A percentile compares a stretch with the other conserved stretches of the same genome.
These are phyloP conservation scores for Tetrapisispora arboricola DNA, from an alignment of 805 yeast species.

Conservation along the genomic window DNA sequence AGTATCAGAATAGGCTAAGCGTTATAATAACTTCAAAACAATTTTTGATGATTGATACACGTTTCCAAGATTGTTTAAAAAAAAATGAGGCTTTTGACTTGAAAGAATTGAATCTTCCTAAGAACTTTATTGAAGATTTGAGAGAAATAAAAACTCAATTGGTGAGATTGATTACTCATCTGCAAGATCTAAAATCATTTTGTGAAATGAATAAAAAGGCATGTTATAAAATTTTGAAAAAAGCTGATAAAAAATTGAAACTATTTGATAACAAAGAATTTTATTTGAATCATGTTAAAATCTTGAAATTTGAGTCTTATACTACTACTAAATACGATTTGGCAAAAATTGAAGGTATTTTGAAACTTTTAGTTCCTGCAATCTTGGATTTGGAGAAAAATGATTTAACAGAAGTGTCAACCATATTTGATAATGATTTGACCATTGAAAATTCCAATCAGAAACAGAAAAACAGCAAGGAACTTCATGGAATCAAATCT, in stretches of 20 bases:
- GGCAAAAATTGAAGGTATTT: not conserved
- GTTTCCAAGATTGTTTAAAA: not conserved
- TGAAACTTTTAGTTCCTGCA: constrained; percentile 30
- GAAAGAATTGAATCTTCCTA: not conserved
- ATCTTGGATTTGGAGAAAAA: constrained; percentile 34
- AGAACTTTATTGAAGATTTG: constrained; percentile 33
- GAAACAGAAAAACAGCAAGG: not conserved
- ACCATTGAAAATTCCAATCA: not conserved
- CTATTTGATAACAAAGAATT: constrained; percentile 41
- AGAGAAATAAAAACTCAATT: constrained; percentile 59
- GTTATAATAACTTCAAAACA: constrained; percentile 33
- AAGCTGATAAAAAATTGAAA: constrained; percentile 76
- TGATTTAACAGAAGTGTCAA: constrained; percentile 41
- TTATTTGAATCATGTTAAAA: constrained; percentile 43
- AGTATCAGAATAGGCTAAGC: constrained; percentile 60
- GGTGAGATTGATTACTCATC: constrained; percentile 62
- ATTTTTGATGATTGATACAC: constrained; percentile 3
- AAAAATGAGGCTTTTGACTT: not conserved
- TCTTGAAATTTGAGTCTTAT: constrained; percentile 65
- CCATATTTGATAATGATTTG: constrained; percentile 36
- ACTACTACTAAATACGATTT: constrained; percentile 28
- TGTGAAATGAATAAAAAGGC: constrained; percentile 90
- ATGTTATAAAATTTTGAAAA: constrained; percentile 77
- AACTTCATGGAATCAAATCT: not conserved
- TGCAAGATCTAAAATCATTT: constrained; percentile 84